Base-by-base conservation (phyloP, 1,139 yeast genomes). In the Groenewaldozyma auringiensis region DNA sequence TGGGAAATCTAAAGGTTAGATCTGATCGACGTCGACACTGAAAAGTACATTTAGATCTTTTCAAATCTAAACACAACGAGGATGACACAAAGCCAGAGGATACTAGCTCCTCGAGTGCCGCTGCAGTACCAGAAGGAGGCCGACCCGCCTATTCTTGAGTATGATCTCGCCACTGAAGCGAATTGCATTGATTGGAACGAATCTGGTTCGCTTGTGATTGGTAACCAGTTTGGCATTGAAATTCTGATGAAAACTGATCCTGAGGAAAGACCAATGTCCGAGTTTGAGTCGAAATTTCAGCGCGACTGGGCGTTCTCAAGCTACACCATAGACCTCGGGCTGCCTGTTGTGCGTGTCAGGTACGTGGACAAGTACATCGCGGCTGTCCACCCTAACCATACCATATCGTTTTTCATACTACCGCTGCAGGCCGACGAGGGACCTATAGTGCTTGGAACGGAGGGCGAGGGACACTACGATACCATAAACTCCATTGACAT, bases 401-500 rank as follows among this genome's bases (percentile, higher is more conserved):
- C 60, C 11, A 51, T 60, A 16, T 45, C 61, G 1, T 37, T 34
- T 21, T 25, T 41, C 21, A 38, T 55, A 18, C 37, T 52, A 14
- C 29, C 40, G 17, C 46, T 46, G 6, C 37, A 35, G 13, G 47
- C 40, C 25, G 39, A 38, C 3, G 44, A 49, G 33, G 44, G 47
- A 20, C 41, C 48, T 2, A 37, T 39, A n/a, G 41, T 33, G 17
- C 49, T 55, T 11, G 56, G 51, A n/a, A 38, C 33, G 21, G 42
- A 38, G 4, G 58, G 56, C n/a, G 41, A 51, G 3, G 38, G 55
- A 13, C 57, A 63, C 13, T 67, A 61, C 43, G 45, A 49, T 3
- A 57, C 57, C 36, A 54, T 66, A 8, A 65, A 60, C 42, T 52
- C 57, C 2, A 41, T 66, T n/a, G 70, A 66, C 43, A 55, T 65